phyloP scores from a whole-genome alignment of 176 grass and related monocot genomes.

The Aegilops tauschii region DNA sequence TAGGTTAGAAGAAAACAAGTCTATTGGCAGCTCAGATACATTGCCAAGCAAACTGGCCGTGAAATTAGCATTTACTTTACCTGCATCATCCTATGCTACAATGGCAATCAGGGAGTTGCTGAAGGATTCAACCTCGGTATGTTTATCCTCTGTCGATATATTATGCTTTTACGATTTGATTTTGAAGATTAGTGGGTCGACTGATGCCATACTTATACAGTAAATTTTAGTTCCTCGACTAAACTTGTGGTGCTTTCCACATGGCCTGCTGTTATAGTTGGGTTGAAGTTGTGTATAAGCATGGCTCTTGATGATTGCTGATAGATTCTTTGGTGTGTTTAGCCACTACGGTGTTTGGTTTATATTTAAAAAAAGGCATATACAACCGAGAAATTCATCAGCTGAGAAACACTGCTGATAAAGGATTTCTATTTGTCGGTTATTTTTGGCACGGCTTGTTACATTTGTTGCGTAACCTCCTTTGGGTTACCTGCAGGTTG shows the following conservation, averaged over 20 bases:
- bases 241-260: background rate
- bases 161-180: background rate
- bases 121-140: slow-evolving; percentile 84
- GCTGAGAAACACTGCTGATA: background rate
- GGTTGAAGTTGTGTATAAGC: background rate
- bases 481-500: slow-evolving; percentile 50
- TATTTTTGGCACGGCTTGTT: background rate
- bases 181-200: background rate
- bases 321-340: background rate
- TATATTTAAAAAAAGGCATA: background rate
- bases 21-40: slow-evolving; percentile 35
- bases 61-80: slow-evolving; percentile 87
- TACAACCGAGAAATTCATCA: background rate
- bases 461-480: background rate
- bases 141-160: slow-evolving; percentile 1
- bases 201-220: background rate
- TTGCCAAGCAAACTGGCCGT: slow-evolving; percentile 58
- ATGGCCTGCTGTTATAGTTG: background rate
- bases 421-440: background rate
- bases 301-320: background rate
- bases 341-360: background rate
- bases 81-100: slow-evolving; percentile 86
- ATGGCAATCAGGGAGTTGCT: slow-evolving; percentile 90
- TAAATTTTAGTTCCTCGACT: background rate
- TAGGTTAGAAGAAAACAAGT: slow-evolving; percentile 25